phyloP scores from a whole-genome alignment of 2,329 filamentous ascomycete species.

The Zymoseptoria pseudotritici region DNA sequence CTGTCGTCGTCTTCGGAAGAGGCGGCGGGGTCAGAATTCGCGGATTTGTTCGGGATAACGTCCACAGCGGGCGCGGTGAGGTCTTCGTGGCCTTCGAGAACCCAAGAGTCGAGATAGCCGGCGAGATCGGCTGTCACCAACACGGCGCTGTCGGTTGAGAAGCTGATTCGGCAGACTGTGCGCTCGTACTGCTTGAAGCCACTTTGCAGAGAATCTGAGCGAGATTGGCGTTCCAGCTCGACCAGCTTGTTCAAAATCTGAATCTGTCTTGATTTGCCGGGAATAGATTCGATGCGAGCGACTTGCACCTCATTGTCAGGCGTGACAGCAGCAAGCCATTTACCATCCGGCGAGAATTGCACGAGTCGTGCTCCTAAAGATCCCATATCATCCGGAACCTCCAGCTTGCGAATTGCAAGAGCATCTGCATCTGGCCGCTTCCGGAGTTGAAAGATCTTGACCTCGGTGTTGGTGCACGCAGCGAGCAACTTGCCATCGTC shows the following conservation, averaged over 20 bases:
- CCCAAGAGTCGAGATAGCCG: slow-evolving; percentile 82
- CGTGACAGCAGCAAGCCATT: slow-evolving; percentile 56
- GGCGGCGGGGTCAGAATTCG: slow-evolving; percentile 20
- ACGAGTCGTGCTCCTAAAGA: slow-evolving; percentile 61
- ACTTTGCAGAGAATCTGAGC: slow-evolving; percentile 22
- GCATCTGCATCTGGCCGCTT: slow-evolving; percentile 15
- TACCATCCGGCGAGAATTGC: slow-evolving; percentile 60
- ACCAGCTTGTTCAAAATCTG: slow-evolving; percentile 32
- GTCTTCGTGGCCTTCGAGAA: slow-evolving; percentile 55
- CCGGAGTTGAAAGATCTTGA: slow-evolving; percentile 28
- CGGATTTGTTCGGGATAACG: slow-evolving; percentile 21
- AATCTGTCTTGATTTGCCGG: slow-evolving; percentile 30
- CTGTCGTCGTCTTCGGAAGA: slow-evolving; percentile 29
- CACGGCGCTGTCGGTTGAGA: slow-evolving; percentile 73
- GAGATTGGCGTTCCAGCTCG: slow-evolving; percentile 32
- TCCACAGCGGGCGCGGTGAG: slow-evolving; percentile 37
- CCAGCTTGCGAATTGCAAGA: slow-evolving; percentile 63
- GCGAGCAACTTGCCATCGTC: slow-evolving; percentile 70
- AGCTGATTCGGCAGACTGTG: slow-evolving; percentile 64
- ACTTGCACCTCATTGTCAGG: slow-evolving; percentile 39
- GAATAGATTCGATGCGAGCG: slow-evolving; percentile 42
- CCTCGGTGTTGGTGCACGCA: slow-evolving; percentile 40
- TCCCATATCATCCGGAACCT: slow-evolving; percentile 52
- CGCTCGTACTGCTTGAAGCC: slow-evolving; percentile 64
- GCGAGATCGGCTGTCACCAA: slow-evolving; percentile 73